Evolutionary conservation across 2,329 filamentous ascomycete species (phyloP).

Genomic region (Aspergillus sp.): DNA sequence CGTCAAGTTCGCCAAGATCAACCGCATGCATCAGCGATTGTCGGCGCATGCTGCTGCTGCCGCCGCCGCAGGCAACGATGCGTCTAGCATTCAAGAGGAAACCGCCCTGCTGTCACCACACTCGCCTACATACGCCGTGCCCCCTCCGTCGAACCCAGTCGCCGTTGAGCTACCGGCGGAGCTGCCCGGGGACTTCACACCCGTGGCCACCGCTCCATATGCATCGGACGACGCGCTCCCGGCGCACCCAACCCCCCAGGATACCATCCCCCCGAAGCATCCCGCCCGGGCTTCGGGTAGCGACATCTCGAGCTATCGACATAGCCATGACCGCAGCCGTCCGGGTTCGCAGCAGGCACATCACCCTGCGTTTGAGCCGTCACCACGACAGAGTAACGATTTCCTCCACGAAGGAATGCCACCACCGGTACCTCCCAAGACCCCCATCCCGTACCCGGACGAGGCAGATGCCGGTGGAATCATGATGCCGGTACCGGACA

Average conservation of each 20-base stretch:
- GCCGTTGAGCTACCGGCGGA: slow-evolving; percentile 55
- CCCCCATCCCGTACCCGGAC: slow-evolving; percentile 53
- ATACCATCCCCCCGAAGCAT: slow-evolving; percentile 13
- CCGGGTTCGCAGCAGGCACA: slow-evolving; percentile 19
- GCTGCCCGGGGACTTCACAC: slow-evolving; percentile 29
- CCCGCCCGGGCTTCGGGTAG: slow-evolving; percentile 20
- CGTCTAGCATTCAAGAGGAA: slow-evolving; percentile 23
- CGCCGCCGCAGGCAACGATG: slow-evolving; percentile 18
- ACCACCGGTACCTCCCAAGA: slow-evolving; percentile 70
- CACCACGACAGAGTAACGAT: slow-evolving; percentile 32
- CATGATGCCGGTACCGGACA: slow-evolving; percentile 30
- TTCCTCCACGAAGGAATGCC: slow-evolving; percentile 32
- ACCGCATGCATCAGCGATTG: slow-evolving; percentile 63
- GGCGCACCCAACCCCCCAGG: slow-evolving; percentile 22
- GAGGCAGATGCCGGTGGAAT: slow-evolving; percentile 21
- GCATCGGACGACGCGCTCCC: slow-evolving; percentile 25
- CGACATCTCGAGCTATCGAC: slow-evolving; percentile 24
- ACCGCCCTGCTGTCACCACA: slow-evolving; percentile 9
- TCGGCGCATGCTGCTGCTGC: slow-evolving; percentile 41
- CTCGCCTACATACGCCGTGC: slow-evolving; percentile 19
- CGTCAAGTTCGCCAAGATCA: slow-evolving; percentile 72
- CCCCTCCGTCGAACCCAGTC: slow-evolving; percentile 38
- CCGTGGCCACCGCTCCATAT: slow-evolving; percentile 10
- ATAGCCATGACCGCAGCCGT: slow-evolving; percentile 31
- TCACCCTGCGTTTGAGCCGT: slow-evolving; percentile 2